phyloP scores from a whole-genome alignment of 2,329 filamentous ascomycete species.

The Claviceps digitariae region DNA sequence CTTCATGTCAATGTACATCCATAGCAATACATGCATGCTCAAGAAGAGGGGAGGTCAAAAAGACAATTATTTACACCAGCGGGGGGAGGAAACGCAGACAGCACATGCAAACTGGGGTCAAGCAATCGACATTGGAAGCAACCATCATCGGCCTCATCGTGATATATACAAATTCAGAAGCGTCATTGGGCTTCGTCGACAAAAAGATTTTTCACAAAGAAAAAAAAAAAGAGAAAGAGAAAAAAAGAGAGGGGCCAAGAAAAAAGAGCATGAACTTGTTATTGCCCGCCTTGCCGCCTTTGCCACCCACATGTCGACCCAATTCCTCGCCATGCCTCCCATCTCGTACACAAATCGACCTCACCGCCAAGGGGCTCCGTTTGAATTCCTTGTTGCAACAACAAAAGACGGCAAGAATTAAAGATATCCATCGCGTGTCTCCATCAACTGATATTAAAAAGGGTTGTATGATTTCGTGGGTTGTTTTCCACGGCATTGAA shows the following conservation, averaged over 20 bases:
- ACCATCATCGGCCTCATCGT: constrained; percentile 10
- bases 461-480: constrained; percentile 1
- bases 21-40: too few species aligned
- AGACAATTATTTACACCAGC: too few species aligned
- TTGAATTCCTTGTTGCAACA: background rate
- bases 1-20: too few species aligned
- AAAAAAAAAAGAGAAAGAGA: background rate
- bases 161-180: constrained; percentile 11
- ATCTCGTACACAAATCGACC: background rate
- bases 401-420: background rate
- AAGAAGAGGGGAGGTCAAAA: too few species aligned
- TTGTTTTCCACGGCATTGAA: background rate
- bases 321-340: background rate
- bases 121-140: constrained; percentile 2
- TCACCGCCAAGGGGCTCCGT: background rate
- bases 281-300: background rate
- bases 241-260: background rate
- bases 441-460: constrained; percentile 5
- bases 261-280: background rate
- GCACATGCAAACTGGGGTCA: background rate
- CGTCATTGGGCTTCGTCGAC: background rate
- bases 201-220: background rate
- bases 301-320: background rate
- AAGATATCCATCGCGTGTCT: background rate
- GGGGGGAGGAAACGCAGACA: background rate